Evolutionary conservation across 1,284 basidiomycete species (phyloP).

Genomic region (Ganoderma lucidum): DNA sequence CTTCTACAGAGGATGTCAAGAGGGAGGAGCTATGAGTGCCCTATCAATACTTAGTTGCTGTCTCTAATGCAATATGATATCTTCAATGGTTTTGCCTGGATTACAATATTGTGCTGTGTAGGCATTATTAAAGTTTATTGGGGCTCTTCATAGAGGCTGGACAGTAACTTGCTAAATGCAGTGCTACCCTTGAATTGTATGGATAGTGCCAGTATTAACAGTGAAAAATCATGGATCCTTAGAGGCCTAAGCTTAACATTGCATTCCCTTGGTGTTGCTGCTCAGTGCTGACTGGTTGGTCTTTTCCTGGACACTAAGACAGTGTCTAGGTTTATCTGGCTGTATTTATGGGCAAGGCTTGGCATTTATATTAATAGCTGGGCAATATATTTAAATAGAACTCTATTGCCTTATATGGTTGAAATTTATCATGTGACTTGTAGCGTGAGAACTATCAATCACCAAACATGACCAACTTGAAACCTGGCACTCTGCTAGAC

Average conservation of each 20-base stretch:
- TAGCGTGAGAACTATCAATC: not conserved
- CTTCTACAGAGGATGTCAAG: slow-evolving; percentile 31
- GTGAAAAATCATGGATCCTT: no score
- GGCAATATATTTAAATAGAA: not conserved
- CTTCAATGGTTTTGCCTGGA: not conserved
- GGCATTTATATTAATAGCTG: not conserved
- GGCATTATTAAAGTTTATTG: not conserved
- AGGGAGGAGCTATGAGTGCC: slow-evolving; percentile 57
- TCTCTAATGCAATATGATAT: slow-evolving; percentile 9
- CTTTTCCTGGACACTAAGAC: no score
- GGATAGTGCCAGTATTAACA: no score
- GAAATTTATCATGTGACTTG: not conserved
- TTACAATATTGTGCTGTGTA: not conserved
- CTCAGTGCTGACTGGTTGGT: not conserved
- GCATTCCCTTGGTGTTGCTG: no score
- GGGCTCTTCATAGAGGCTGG: not conserved
- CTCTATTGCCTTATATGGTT: not conserved
- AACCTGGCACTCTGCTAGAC: not conserved
- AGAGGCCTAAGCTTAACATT: no score
- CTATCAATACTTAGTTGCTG: not conserved
- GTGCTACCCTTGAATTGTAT: no score
- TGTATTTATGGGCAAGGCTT: not conserved
- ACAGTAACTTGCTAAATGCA: no score
- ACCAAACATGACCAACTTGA: not conserved
- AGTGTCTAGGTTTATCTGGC: no score